phyloP scores from a whole-genome alignment of 169 alveolate species.

The Plasmodium falciparum region DNA sequence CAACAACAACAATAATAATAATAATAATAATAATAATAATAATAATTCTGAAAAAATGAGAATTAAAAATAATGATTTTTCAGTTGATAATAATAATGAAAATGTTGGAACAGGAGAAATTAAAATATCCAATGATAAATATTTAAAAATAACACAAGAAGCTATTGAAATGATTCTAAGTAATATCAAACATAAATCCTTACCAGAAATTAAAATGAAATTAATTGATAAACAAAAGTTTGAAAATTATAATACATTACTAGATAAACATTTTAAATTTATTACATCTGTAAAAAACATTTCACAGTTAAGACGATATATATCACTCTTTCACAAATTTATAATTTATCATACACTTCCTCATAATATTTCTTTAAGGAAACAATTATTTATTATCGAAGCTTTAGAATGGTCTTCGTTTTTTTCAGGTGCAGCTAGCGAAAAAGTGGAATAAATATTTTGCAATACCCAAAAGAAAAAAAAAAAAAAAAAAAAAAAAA shows the following conservation, averaged over 20 bases:
- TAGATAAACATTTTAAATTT: conserved; percentile 70
- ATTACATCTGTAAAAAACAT: conserved; percentile 63
- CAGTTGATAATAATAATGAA: conserved; percentile 15
- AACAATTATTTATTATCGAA: conserved; percentile 62
- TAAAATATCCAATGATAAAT: conserved; percentile 70
- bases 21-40: conserved; percentile 8
- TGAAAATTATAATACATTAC: conserved; percentile 64
- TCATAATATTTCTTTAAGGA: conserved; percentile 60
- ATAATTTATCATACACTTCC: conserved; percentile 67
- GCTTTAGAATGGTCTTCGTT: conserved; percentile 74
- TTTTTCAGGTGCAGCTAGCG: conserved; percentile 64
- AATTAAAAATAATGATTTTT: conserved; percentile 22
- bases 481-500: background rate
- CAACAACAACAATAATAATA: conserved; percentile 2
- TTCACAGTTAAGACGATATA: conserved; percentile 56
- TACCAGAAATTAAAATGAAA: conserved; percentile 62
- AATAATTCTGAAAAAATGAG: conserved; percentile 19
- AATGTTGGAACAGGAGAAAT: conserved; percentile 20
- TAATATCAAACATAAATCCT: conserved; percentile 59
- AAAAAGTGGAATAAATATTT: conserved; percentile 42
- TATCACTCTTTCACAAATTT: conserved; percentile 63
- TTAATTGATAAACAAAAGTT: conserved; percentile 52
- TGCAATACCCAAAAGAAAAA: background rate
- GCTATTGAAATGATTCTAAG: conserved; percentile 76
- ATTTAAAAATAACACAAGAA: conserved; percentile 65